Evolutionary conservation across 169 alveolate genomes (phyloP).

Genomic region (Cystoisospora suis): DNA sequence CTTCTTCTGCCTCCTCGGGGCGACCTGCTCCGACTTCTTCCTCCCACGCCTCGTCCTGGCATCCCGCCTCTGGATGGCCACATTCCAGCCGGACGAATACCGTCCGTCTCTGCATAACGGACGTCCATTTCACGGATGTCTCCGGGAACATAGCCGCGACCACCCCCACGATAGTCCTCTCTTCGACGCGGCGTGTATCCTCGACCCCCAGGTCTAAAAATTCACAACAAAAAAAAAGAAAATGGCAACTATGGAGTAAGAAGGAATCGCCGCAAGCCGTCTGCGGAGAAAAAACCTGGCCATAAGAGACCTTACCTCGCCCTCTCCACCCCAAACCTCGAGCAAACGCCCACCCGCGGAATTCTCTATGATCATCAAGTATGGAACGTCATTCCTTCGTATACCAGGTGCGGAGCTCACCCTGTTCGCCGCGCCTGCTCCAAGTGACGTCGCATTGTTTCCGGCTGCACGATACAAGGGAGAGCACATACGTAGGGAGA

Average conservation of each 20-base stretch:
- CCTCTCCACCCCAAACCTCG: too few species aligned
- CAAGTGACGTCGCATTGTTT: conserved; percentile 32
- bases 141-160: conserved; percentile 1
- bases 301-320: too few species aligned
- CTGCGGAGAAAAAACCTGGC: not conserved
- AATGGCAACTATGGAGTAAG: not conserved
- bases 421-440: conserved; percentile 15
- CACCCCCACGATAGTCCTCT: not conserved
- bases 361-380: not conserved
- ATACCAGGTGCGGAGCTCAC: not conserved
- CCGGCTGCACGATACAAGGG: conserved; percentile 15
- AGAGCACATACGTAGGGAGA: too few species aligned
- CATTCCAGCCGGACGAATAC: not conserved
- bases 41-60: not conserved
- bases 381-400: too few species aligned
- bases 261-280: not conserved
- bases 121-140: conserved; percentile 13
- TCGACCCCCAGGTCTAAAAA: not conserved
- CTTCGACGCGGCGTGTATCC: too few species aligned
- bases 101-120: not conserved
- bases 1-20: conserved; percentile 8
- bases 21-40: not conserved
- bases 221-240: not conserved
- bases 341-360: not conserved
- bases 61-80: too few species aligned